Base-by-base conservation (phyloP, 1,284 basidiomycete species). In the Cutaneotrichosporon sp. region DNA sequence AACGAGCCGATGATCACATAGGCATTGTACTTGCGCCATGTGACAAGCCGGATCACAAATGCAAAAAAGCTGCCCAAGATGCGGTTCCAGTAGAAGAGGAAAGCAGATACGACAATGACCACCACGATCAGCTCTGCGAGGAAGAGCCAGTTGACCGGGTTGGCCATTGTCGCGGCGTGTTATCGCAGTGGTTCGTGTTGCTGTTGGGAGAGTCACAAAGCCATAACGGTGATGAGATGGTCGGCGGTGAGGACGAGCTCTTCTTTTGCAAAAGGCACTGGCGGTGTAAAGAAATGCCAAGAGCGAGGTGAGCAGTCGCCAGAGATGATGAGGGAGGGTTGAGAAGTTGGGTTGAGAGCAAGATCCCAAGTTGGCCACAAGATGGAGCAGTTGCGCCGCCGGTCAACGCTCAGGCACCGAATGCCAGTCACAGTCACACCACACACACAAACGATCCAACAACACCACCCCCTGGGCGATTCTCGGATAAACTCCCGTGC, bases 21-120 rank as follows among this genome's bases (percentile, higher is more conserved):
- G 4, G 68, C 66, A 42, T 73, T 68, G 52, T 64, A 58, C 17
- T 55, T 60, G 39, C 71, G 65, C 75, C 77, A 77, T 10, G 73
- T 56, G 52, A 64, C 61, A 1, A 70, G 53, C 8, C 76, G 68
- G 38, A 77, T 62, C 30, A 68, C 39, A 38, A 63, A 66, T 0
- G 70, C 68, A 54, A 90, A 73, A 54, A 87, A 58, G 51, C 81
- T 81, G 10, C 84, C 89, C 54, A 91, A 71, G 44, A 92, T 76
- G 35, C 89, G 83, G 73, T 92, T 92, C 83, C 86, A 90, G 76
- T 87, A 93, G 80, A 94, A 93, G 58, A 90, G 80, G 72, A 91
- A 91, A 12, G 72, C 76, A n/a, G 73, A 60, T 26, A 85, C 76
- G 38, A 81, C 83, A 47, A 89, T 69, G 56, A 86, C 80, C 53